A percentile compares a stretch with the other conserved stretches of the same genome.
phyloP scores from a whole-genome alignment of 1,139 yeast species.

The Yamadazyma conglobata region DNA sequence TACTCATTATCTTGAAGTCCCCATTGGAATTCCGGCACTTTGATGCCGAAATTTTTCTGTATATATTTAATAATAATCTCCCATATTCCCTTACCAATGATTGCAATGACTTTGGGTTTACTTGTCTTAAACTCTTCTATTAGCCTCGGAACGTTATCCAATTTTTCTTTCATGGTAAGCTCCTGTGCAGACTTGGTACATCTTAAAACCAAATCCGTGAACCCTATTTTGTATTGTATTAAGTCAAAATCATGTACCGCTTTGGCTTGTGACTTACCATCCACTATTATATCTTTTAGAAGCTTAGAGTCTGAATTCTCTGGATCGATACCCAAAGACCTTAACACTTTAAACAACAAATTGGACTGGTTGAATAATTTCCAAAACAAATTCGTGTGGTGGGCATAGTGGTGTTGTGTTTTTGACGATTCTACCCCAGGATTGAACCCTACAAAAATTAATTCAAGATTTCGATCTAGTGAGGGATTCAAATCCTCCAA shows the following conservation, averaged over 20 bases:
- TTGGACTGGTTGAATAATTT: constrained; percentile 55
- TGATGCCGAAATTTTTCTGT: constrained; percentile 14
- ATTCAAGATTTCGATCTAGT: constrained; percentile 26
- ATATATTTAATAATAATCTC: constrained; percentile 48
- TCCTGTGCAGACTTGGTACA: constrained; percentile 63
- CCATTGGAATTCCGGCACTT: constrained; percentile 38
- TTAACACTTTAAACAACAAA: constrained; percentile 29
- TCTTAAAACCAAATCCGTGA: constrained; percentile 66
- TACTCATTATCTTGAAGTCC: constrained; percentile 41
- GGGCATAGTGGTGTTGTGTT: constrained; percentile 73
- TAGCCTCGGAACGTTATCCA: constrained; percentile 52
- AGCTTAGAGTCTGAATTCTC: constrained; percentile 4
- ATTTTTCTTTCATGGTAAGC: constrained; percentile 50
- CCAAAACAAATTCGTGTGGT: constrained; percentile 69
- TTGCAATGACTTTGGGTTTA: constrained; percentile 45
- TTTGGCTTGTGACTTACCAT: constrained; percentile 34
- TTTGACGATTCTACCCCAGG: constrained; percentile 68
- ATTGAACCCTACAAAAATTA: constrained; percentile 70
- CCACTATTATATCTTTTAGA: constrained; percentile 3
- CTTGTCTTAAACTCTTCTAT: constrained; percentile 39
- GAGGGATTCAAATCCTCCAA: constrained; percentile 34
- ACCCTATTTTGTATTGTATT: constrained; percentile 52
- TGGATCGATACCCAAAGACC: constrained; percentile 2
- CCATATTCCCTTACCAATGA: constrained; percentile 83
- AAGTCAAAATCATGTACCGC: constrained; percentile 47